Conservation (phyloP, 2,329 filamentous ascomycete species). For the Aspergillus brasiliensis region DNA sequence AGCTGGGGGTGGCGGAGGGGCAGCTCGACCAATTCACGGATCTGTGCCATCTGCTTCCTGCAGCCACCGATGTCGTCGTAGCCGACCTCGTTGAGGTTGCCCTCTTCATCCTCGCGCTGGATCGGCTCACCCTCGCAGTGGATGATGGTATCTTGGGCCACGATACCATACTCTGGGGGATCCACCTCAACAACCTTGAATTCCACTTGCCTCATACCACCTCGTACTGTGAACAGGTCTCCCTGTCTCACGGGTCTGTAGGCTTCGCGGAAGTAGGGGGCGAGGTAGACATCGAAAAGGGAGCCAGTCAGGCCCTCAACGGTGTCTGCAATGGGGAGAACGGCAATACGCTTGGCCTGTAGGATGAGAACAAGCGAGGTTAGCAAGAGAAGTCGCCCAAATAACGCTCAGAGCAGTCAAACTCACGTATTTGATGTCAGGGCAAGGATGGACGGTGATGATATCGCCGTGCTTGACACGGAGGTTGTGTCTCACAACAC, state of each 20-base stretch:
- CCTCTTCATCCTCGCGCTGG: conserved; percentile 97
- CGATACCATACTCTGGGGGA: conserved; percentile 96
- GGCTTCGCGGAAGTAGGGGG: conserved; percentile 98
- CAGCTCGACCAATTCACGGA: conserved; percentile 96
- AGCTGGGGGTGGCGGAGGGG: conserved; percentile 95
- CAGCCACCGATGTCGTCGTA: conserved; percentile 99
- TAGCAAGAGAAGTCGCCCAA: not conserved
- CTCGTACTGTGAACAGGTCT: conserved; percentile 94
- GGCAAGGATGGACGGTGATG: conserved; percentile 94
- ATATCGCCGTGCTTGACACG: conserved; percentile 98
- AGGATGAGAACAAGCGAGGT: conserved; percentile 24
- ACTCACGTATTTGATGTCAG: conserved; percentile 99
- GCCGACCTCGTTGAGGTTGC: conserved; percentile 97
- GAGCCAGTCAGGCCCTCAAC: conserved; percentile 97
- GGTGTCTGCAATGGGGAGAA: conserved; percentile 96
- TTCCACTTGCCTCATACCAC: conserved; percentile 98
- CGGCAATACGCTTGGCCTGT: conserved; percentile 96
- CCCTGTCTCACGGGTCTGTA: conserved; percentile 97
- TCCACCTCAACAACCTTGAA: conserved; percentile 99
- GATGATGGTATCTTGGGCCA: conserved; percentile 97
- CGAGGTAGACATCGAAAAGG: conserved; percentile 98
- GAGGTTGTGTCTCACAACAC: conserved; percentile 96
- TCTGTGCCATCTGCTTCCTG: conserved; percentile 99
- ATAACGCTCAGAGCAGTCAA: not conserved
- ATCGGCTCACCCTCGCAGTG: conserved; percentile 98